Evolutionary conservation across 2,329 filamentous ascomycete species (phyloP).

Genomic region (Clonostachys byssicola): DNA sequence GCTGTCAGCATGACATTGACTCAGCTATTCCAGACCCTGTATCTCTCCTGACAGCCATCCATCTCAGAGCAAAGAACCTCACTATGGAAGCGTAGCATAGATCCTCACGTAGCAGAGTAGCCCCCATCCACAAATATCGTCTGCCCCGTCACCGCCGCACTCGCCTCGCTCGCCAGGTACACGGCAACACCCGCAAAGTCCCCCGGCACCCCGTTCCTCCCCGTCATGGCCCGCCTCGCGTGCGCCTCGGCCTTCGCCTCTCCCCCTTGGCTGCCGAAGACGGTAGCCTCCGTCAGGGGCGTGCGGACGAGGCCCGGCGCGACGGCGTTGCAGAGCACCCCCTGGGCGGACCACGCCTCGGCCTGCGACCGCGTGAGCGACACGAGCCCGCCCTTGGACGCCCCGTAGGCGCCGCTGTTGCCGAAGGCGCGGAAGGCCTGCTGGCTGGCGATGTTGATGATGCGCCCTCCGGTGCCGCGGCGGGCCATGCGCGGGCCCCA

Average conservation of each 20-base stretch:
- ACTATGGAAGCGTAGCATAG: background rate
- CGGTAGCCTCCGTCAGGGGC: slow-evolving; percentile 12
- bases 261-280: slow-evolving; percentile 11
- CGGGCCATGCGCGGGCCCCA: slow-evolving; percentile 23
- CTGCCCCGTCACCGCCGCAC: slow-evolving; percentile 22
- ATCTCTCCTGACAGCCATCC: too few species aligned
- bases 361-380: slow-evolving; percentile 24
- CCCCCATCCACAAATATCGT: slow-evolving; percentile 26
- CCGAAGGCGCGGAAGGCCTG: slow-evolving; percentile 22
- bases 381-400: slow-evolving; percentile 20
- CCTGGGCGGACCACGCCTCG: slow-evolving; percentile 23
- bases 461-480: slow-evolving; percentile 17
- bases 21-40: too few species aligned
- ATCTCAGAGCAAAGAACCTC: too few species aligned
- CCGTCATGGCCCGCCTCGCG: slow-evolving; percentile 18
- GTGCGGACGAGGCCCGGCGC: slow-evolving; percentile 23
- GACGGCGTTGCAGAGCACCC: slow-evolving; percentile 24
- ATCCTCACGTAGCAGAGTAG: slow-evolving; percentile 18
- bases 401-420: slow-evolving; percentile 25
- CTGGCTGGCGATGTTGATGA: slow-evolving; percentile 25
- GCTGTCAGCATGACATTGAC: too few species aligned
- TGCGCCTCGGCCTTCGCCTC: slow-evolving; percentile 10
- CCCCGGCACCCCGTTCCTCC: slow-evolving; percentile 18
- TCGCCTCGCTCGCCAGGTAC: slow-evolving; percentile 21
- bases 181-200: slow-evolving; percentile 23